phyloP scores from a whole-genome alignment of 192 early-diverging fungal genomes.

The Geranomyces michiganensis region DNA sequence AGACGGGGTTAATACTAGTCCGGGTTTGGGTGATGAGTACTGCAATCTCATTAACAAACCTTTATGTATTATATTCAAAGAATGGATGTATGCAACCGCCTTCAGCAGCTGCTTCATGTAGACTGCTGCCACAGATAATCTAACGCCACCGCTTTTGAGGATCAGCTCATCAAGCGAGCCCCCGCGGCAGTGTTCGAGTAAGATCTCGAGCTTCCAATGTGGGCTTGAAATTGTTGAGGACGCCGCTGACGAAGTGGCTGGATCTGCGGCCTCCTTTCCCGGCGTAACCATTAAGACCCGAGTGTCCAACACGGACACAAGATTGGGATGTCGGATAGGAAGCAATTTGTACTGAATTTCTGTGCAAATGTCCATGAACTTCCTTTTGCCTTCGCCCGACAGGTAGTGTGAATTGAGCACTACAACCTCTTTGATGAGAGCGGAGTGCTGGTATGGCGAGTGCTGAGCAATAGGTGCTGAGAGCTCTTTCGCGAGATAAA shows the following conservation, averaged over 20 bases:
- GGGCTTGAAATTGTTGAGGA: background rate
- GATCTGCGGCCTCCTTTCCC: background rate
- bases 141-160: slow-evolving; percentile 28
- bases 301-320: slow-evolving; percentile 38
- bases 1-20: background rate
- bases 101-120: slow-evolving; percentile 43
- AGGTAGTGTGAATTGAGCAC: slow-evolving; percentile 23
- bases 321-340: slow-evolving; percentile 35
- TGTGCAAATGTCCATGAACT: slow-evolving; percentile 32
- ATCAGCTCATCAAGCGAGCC: slow-evolving; percentile 35
- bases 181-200: slow-evolving; percentile 39
- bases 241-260: background rate
- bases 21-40: background rate
- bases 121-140: slow-evolving; percentile 22
- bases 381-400: slow-evolving; percentile 35
- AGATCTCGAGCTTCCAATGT: slow-evolving; percentile 29
- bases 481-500: slow-evolving; percentile 20
- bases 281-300: slow-evolving; percentile 3
- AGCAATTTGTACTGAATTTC: slow-evolving; percentile 27
- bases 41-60: slow-evolving; percentile 23
- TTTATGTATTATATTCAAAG: slow-evolving; percentile 44
- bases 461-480: background rate
- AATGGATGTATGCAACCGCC: slow-evolving; percentile 43
- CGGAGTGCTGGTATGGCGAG: background rate
- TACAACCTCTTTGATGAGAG: slow-evolving; percentile 26